These are phyloP conservation scores for Euclidium syriacum DNA, from an alignment of 345 rosid species.

Conservation along the genomic window DNA sequence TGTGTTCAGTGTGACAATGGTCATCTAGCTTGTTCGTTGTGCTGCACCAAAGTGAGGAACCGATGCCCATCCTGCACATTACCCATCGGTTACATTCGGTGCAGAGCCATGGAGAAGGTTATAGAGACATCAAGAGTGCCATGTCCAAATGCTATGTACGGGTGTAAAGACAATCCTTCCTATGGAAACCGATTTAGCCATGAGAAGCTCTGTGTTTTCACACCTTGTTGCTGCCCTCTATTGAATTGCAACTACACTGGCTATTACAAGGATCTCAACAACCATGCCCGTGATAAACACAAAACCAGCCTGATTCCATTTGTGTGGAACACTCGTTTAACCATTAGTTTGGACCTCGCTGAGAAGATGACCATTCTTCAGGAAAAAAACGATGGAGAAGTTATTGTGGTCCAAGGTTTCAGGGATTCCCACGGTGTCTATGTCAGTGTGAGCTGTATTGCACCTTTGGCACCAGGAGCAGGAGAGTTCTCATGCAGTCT, in stretches of 20 bases:
- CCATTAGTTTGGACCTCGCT: neutral
- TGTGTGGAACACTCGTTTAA: neutral
- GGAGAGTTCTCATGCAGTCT: neutral
- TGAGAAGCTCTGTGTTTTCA: conserved; percentile 35
- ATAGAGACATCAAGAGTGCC: conserved; percentile 37
- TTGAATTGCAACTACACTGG: conserved; percentile 37
- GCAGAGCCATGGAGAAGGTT: conserved; percentile 55
- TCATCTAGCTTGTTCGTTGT: conserved; percentile 49
- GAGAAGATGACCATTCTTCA: neutral
- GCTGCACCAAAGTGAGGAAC: conserved; percentile 43
- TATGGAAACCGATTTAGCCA: conserved; percentile 37
- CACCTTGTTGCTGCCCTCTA: conserved; percentile 56
- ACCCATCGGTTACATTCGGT: conserved; percentile 51
- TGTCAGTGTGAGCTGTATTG: conserved; percentile 27
- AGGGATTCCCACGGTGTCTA: conserved; percentile 17
- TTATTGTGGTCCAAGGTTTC: conserved; percentile 31
- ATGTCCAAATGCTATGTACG: conserved; percentile 43
- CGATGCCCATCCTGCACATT: conserved; percentile 47
- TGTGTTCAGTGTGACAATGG: conserved; percentile 60
- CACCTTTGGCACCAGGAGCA: neutral
- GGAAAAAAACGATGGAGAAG: conserved; percentile 11
- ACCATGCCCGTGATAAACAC: conserved; percentile 41
- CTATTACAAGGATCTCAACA: conserved; percentile 32
- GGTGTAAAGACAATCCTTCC: conserved; percentile 33
- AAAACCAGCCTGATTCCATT: conserved; percentile 2